These are phyloP conservation scores for Nigrospora oryzae DNA, from an alignment of 2,329 filamentous ascomycete genomes.

Conservation along the genomic window DNA sequence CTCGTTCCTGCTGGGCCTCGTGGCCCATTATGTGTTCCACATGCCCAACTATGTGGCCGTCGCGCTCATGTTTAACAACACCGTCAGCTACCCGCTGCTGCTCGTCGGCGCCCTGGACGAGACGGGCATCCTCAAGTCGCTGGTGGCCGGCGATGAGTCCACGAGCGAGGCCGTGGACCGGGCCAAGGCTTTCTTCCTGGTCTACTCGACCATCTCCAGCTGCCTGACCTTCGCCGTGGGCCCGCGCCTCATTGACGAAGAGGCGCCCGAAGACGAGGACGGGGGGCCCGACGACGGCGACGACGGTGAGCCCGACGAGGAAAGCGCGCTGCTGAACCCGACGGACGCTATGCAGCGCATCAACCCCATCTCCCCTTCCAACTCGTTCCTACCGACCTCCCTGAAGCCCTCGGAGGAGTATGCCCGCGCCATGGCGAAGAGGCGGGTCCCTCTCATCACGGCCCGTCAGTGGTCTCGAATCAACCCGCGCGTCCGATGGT, in stretches of 20 bases:
- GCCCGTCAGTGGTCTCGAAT: constrained; percentile 17
- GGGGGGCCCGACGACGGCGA: constrained; percentile 24
- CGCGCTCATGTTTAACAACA: constrained; percentile 41
- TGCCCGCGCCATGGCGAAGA: constrained; percentile 3
- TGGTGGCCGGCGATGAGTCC: constrained; percentile 33
- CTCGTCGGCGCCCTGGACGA: constrained; percentile 31
- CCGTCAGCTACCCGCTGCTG: constrained; percentile 35
- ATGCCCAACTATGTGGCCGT: constrained; percentile 37
- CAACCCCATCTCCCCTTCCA: constrained; percentile 18
- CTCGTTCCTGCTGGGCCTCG: constrained; percentile 30
- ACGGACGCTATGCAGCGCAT: constrained; percentile 5
- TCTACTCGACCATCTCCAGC: constrained; percentile 56
- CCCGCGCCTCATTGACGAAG: constrained; percentile 44
- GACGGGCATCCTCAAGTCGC: constrained; percentile 45
- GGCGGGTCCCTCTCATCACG: constrained; percentile 16
- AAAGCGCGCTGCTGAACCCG: constrained; percentile 39
- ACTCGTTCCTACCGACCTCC: constrained; percentile 1
- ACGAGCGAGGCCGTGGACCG: constrained; percentile 41
- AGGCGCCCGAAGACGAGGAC: constrained; percentile 23
- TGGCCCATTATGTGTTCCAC: constrained; percentile 24
- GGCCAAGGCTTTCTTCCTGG: constrained; percentile 57
- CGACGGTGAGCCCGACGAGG: constrained; percentile 27
- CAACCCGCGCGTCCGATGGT: constrained; percentile 18
- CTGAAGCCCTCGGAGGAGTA: constrained; percentile 1
- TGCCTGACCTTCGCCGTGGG: constrained; percentile 57